Evolutionary conservation across 148 eudicot species (phyloP).

Genomic region (Rhododendron molle): DNA sequence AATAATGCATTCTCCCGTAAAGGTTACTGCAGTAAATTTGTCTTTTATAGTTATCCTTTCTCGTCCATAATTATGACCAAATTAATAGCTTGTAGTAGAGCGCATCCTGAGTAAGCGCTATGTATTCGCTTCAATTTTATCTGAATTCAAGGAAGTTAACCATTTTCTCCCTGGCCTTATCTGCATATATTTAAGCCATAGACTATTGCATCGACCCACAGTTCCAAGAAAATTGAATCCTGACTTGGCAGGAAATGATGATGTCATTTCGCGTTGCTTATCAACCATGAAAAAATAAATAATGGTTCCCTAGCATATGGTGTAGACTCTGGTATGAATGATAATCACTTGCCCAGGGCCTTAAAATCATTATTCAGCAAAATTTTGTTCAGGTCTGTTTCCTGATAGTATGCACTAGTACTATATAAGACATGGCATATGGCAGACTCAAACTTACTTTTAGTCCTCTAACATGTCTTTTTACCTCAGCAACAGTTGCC

Average conservation of each 20-base stretch:
- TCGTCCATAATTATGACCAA: not conserved
- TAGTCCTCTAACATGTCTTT: too few relatives aligned
- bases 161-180: not conserved
- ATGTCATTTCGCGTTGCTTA: not conserved
- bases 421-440: not conserved
- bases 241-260: not conserved
- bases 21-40: not conserved
- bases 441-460: not conserved
- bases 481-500: not conserved
- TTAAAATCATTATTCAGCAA: not conserved
- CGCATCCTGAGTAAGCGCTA: not conserved
- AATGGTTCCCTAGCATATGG: not conserved
- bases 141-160: not conserved
- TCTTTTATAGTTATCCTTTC: not conserved
- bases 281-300: not conserved
- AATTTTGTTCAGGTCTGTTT: not conserved
- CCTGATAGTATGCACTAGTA: not conserved
- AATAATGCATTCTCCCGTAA: not conserved
- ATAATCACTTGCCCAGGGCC: too few relatives aligned
- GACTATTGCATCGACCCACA: not conserved
- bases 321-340: too few relatives aligned
- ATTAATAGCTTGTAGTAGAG: not conserved
- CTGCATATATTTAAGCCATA: not conserved
- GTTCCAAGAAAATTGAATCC: conserved; percentile 5
- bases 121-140: not conserved